phyloP scores from a whole-genome alignment of 805 yeast species.

The Pachysolen tannophilus region DNA sequence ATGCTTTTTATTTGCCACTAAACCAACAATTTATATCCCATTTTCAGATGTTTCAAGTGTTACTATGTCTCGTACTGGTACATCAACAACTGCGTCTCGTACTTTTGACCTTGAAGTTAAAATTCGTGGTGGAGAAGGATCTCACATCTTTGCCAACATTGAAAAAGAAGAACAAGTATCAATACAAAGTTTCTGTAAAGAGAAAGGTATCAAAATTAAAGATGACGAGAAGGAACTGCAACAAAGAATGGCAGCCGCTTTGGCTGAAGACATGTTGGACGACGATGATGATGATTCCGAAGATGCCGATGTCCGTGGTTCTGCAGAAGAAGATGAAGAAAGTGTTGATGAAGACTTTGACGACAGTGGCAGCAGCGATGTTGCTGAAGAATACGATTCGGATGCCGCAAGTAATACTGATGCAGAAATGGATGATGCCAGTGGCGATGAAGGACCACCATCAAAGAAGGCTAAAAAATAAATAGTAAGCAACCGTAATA shows the following conservation, averaged over 20 bases:
- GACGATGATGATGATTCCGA: too few relatives aligned
- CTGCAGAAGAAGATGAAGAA: conserved; percentile 78
- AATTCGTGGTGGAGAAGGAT: conserved; percentile 53
- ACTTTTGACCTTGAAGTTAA: conserved; percentile 88
- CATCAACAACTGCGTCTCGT: conserved; percentile 66
- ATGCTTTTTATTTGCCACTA: conserved; percentile 83
- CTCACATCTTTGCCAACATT: conserved; percentile 83
- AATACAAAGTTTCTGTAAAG: conserved; percentile 67
- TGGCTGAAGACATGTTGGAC: conserved; percentile 54
- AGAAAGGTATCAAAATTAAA: conserved; percentile 72
- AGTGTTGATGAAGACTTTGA: conserved; percentile 84
- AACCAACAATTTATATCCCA: conserved; percentile 90
- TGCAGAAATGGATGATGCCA: conserved; percentile 19
- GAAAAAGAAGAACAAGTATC: conserved; percentile 81
- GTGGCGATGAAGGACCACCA: conserved; percentile 18
- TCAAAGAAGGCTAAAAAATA: conserved; percentile 20
- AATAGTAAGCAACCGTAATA: too few relatives aligned
- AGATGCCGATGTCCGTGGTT: conserved; percentile 52
- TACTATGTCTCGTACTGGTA: conserved; percentile 84
- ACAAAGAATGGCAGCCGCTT: conserved; percentile 67
- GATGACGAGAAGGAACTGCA: conserved; percentile 89
- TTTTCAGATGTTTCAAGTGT: conserved; percentile 70
- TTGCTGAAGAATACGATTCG: conserved; percentile 80
- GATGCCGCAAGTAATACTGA: conserved; percentile 30
- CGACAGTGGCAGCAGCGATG: conserved; percentile 53